Evolutionary conservation across 23 red algal genomes (phyloP), one percentile per base, ranked within the genome.

Genomic region (Gracilaria gracilis): DNA sequence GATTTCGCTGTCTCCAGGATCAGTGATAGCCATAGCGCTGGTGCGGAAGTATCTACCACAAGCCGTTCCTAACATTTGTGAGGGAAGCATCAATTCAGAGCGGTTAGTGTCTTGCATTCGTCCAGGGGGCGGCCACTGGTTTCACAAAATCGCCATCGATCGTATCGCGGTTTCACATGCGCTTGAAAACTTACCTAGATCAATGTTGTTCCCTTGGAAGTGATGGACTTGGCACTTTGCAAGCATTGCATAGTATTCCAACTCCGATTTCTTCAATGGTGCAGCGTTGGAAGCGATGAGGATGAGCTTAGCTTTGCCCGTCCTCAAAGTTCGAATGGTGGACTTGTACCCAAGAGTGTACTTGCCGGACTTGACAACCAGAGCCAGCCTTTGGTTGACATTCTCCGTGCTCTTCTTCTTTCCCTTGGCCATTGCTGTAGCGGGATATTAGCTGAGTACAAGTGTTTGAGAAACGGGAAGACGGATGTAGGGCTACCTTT

Each of bases 221-320:
- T 95, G 97, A 57, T 99, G 92, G 36, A 99, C 94, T 28, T 88
- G 79, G 66, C 90, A 94, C 82, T 99, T 99, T 16, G 97, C 94
- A 23, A 99, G 91, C 94, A 99, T 93, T n/a, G 94, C 94, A 82
- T 99, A 99, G 91, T 99, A 99, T 61, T 99, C 97, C 61, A 99
- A 81, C 89, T 94, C 92, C n/a, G 87, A 93, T 46, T 95, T 94
- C 33, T 91, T 84, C 53, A 98, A 73, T 24, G 93, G 96, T 47
- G 96, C 67, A 16, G 92, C 72, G 84, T 94, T 94, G 75, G 92
- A 94, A 34, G 95, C 89, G 69, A 99, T 93, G 78, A 99, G 85
- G 57, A 99, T 94, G 48, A 99, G 89, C 91, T 99, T 99, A 42
- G 84, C 83, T 75, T 99, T 99, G 61, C 97, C 97, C 58, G 94